Conservation (phyloP, 768 basidiomycete species). For the Leucocoprinus birnbaumii region DNA sequence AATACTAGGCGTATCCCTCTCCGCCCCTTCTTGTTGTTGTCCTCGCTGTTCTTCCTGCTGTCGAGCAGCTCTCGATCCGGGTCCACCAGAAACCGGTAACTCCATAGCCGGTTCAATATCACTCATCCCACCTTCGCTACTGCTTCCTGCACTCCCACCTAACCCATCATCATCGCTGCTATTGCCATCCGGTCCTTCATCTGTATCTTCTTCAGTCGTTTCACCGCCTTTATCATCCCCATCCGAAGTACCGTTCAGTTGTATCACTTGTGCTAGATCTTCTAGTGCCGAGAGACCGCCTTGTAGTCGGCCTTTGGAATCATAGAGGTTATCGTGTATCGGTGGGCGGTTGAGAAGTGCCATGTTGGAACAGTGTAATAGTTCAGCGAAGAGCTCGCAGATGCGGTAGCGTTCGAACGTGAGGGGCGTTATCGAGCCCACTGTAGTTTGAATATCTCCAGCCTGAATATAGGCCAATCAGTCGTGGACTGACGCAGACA, state of each 20-base stretch:
- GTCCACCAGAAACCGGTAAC: constrained; percentile 54
- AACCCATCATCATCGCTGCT: neutral
- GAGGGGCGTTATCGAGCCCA: constrained; percentile 74
- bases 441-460: constrained; percentile 67
- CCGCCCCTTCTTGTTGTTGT: constrained; percentile 22
- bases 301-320: constrained; percentile 77
- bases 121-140: neutral
- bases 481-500: neutral
- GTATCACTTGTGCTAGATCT: constrained; percentile 82
- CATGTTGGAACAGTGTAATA: constrained; percentile 98
- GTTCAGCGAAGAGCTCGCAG: constrained; percentile 94
- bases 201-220: constrained; percentile 49
- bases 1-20: constrained; percentile 77
- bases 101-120: constrained; percentile 58
- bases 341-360: constrained; percentile 82
- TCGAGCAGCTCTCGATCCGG: neutral
- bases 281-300: constrained; percentile 87
- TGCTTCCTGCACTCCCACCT: neutral
- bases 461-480: constrained; percentile 36
- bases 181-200: constrained; percentile 9
- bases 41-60: neutral
- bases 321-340: constrained; percentile 71
- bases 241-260: constrained; percentile 47
- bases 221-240: constrained; percentile 36
- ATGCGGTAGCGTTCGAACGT: constrained; percentile 96